These are phyloP conservation scores for Alternaria angustiovoidea DNA, from an alignment of 2,329 filamentous ascomycete species.

Conservation along the genomic window DNA sequence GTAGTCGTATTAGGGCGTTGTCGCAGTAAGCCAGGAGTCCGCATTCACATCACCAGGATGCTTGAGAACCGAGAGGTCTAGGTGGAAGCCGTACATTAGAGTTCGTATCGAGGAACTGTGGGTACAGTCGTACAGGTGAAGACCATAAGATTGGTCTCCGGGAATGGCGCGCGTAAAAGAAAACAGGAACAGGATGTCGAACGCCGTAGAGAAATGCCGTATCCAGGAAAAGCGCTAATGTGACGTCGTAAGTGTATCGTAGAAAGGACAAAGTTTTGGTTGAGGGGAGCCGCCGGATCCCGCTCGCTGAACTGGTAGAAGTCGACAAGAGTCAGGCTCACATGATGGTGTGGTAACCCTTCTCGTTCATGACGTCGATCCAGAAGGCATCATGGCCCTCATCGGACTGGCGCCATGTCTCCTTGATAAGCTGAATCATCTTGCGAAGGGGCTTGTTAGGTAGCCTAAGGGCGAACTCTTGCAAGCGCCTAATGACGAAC, in stretches of 20 bases:
- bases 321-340: slow-evolving; percentile 43
- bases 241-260: slow-evolving; percentile 9
- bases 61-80: slow-evolving; percentile 23
- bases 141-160: slow-evolving; percentile 23
- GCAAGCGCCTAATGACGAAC: slow-evolving; percentile 60
- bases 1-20: slow-evolving; percentile 10
- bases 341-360: slow-evolving; percentile 65
- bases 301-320: neutral
- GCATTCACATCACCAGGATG: slow-evolving; percentile 36
- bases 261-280: slow-evolving; percentile 3
- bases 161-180: slow-evolving; percentile 14
- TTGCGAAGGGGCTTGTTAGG: slow-evolving; percentile 62
- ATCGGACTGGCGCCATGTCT: slow-evolving; percentile 63
- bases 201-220: slow-evolving; percentile 11
- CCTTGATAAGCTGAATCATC: slow-evolving; percentile 60
- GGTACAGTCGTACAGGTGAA: slow-evolving; percentile 22
- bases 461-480: slow-evolving; percentile 55
- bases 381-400: slow-evolving; percentile 61
- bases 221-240: slow-evolving; percentile 9
- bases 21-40: slow-evolving; percentile 20
- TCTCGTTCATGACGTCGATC: slow-evolving; percentile 66
- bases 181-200: slow-evolving; percentile 14
- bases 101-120: slow-evolving; percentile 22
- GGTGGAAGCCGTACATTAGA: slow-evolving; percentile 40
- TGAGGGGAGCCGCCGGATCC: slow-evolving; percentile 7